Base-by-base conservation (phyloP, 2,329 filamentous ascomycete genomes). In the Cyphellophora attinorum region DNA sequence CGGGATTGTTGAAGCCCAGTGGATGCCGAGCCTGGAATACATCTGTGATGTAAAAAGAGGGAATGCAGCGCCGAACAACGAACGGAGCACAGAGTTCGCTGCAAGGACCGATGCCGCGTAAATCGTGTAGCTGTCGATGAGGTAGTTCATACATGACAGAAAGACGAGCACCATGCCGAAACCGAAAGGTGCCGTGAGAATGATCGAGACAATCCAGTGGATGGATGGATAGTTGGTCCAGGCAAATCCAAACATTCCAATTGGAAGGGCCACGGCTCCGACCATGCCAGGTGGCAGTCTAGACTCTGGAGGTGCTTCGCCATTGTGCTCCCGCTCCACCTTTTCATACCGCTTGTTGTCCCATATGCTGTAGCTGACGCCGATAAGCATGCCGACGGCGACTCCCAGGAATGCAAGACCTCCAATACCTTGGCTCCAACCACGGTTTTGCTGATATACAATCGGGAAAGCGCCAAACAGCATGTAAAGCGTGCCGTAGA, bases 351-450 rank as follows among this genome's bases (percentile, higher is more conserved):
- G 56, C 29, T 51, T 54, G 41, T 65, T 64, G 42, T 64, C 60
- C 15, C 46, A 51, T 16, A 64, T 53, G 19, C 51, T 62, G 49
- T 54, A 70, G 41, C 29, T 57, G 37, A 55, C 59, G 23, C 50
- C 67, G 34, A 40, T 74, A 8, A 56, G 13, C 50, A 58, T 58
- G 17, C 58, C 60, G 17, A 61, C 68, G 6, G 72, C 68, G 5
- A 85, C 70, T 29, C 80, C 79, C 14, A 84, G 52, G 54, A 84
- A 82, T 1, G 80, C 65, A 1, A 81, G 62, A 17, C 77, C 74
- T 23, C 73, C 70, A 23, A 76, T 61, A 19, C 74, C 74, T 13
- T 64, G 50, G 11, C 60, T 65, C 73, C 76, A 81, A 25, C 70
- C 70, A 31, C 76, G 69, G 25, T 61, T 48, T 40, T 67, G 47